Base-by-base conservation (phyloP, 345 rosid species). In the Microcos paniculata region DNA sequence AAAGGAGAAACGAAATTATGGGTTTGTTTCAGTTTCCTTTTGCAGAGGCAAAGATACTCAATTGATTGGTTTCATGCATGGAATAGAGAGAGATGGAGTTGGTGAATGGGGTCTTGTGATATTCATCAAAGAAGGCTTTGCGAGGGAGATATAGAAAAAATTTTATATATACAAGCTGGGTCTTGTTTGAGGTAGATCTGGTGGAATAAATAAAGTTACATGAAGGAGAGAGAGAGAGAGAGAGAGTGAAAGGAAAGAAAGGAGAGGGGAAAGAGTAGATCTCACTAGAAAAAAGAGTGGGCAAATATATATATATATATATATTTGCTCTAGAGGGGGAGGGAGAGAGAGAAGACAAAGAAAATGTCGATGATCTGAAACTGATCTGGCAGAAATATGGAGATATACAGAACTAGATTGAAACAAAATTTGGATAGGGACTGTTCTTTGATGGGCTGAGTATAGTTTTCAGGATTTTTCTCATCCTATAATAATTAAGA, bases 31-130 rank as follows among this genome's bases (percentile, higher is more conserved):
- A 80, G 76, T 85, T 82, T 77, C 82, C 83, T 80, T 81, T 71
- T 70, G 85, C 77, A 77, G 88, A 83, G 84, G 89, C 75, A 85
- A 83, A 66, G 84, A 80, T 76, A 63, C 66, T 56, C 64, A 80
- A 86, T 83, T 88, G 88, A 90, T 83, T 85, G 87, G 83, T 77
- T 77, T 86, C 92, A 88, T 89, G 88, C 87, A 87, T 77, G 87
- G 78, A 59, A 72, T 16, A 52, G 82, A 77, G 81, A 76, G 78
- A 78, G 65, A 65, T 15, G 68, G 9, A 56, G 48, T 19, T 19
- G 81, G 62, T 71, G 81, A 83, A 83, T 68, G 82, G 76, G 80
- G 63, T 62, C 90, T 78, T 90, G 94, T 90, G 94, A 90, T 77
- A 59, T 75, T 80, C 87, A 85, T 90, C 85, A 90, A 85, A 73